These are phyloP conservation scores for Kodamaea sp. DNA, from an alignment of 1,139 yeast species.

Conservation along the genomic window DNA sequence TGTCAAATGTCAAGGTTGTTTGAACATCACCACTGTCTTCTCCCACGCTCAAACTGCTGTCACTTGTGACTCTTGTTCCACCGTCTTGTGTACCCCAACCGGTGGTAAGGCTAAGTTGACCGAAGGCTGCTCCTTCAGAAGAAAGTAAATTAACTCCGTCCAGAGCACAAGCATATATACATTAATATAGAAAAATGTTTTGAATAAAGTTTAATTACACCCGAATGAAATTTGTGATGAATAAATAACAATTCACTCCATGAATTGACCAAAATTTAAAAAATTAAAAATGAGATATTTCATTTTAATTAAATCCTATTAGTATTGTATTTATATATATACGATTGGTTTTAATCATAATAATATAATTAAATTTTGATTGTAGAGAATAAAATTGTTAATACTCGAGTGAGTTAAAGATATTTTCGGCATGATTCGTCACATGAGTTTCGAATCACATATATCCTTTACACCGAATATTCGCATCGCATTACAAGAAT, in stretches of 20 bases:
- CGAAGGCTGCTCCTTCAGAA: slow-evolving; percentile 99
- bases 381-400: no score
- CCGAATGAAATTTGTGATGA: not conserved
- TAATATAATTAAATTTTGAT: no score
- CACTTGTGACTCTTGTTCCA: slow-evolving; percentile 97
- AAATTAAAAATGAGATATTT: no score
- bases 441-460: no score
- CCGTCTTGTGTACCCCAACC: slow-evolving; percentile 97
- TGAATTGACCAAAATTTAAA: no score
- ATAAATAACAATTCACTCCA: not conserved
- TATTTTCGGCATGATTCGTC: no score
- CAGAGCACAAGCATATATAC: not conserved
- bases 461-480: not conserved
- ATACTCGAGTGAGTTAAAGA: no score
- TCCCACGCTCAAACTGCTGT: slow-evolving; percentile 99
- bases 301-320: no score
- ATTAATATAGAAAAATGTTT: slow-evolving; percentile 7
- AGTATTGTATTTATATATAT: no score
- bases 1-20: slow-evolving; percentile 99
- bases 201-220: slow-evolving; percentile 8
- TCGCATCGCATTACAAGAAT: not conserved
- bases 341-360: no score
- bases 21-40: slow-evolving; percentile 98
- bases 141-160: slow-evolving; percentile 59
- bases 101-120: slow-evolving; percentile 99